phyloP scores from a whole-genome alignment of 306 rosid species.

The Lathyrus aphaca region DNA sequence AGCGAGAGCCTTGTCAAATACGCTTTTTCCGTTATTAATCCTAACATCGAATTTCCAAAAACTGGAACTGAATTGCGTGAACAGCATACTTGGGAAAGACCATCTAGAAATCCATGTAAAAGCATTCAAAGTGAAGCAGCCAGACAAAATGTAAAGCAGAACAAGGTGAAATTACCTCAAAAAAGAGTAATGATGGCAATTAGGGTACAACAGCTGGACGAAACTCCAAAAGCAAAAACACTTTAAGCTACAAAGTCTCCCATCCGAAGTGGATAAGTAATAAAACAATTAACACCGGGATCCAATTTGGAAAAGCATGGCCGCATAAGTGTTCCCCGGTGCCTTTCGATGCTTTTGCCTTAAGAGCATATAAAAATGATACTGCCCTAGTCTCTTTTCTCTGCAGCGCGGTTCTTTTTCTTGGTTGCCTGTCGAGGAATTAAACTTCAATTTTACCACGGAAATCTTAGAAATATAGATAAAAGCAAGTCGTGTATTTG shows the following conservation, averaged over 20 bases:
- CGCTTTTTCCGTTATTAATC: constrained; percentile 21
- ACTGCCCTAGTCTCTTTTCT: constrained; percentile 50
- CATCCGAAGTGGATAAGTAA: constrained; percentile 47
- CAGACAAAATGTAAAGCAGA: constrained; percentile 32
- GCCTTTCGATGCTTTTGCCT: constrained; percentile 33
- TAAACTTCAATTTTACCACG: constrained; percentile 40
- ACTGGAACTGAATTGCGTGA: constrained; percentile 18
- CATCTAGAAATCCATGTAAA: constrained; percentile 28
- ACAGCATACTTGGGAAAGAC: constrained; percentile 29
- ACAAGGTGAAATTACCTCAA: constrained; percentile 57
- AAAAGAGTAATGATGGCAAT: constrained; percentile 44
- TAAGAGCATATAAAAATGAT: constrained; percentile 31
- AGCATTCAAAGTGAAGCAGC: constrained; percentile 13
- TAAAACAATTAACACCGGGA: constrained; percentile 35
- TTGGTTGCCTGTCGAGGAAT: constrained; percentile 60
- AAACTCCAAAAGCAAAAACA: constrained; percentile 50
- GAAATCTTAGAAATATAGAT: constrained; percentile 35
- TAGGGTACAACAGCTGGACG: constrained; percentile 47
- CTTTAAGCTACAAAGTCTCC: constrained; percentile 49
- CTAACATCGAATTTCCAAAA: constrained; percentile 26
- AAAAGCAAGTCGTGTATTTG: constrained; percentile 19
- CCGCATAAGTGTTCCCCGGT: constrained; percentile 36
- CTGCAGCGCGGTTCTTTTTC: constrained; percentile 50
- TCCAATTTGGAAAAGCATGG: constrained; percentile 47
- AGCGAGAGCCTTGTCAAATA: constrained; percentile 23